These are phyloP conservation scores for Aspergillus egyptiacus DNA, from an alignment of 495 filamentous ascomycete species.

Conservation along the genomic window DNA sequence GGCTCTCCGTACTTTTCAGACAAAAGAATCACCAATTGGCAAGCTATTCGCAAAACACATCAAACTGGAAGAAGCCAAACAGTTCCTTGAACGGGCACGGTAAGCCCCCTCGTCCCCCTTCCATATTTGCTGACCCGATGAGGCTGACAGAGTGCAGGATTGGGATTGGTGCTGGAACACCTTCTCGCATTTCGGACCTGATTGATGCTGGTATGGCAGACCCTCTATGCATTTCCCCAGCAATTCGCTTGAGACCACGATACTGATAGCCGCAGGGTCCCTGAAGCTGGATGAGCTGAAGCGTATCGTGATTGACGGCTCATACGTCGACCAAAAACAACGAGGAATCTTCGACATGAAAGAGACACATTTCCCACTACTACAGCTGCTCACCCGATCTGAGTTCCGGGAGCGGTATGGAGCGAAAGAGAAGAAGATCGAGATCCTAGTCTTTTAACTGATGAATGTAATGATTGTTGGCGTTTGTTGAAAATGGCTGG, in stretches of 20 bases:
- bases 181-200: slow-evolving; percentile 71
- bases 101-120: slow-evolving; percentile 19
- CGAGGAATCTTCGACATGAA: slow-evolving; percentile 88
- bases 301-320: slow-evolving; percentile 81
- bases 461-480: slow-evolving; percentile 7
- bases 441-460: slow-evolving; percentile 38
- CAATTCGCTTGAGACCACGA: not conserved
- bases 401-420: slow-evolving; percentile 67
- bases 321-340: slow-evolving; percentile 88
- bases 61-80: slow-evolving; percentile 81
- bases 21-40: slow-evolving; percentile 66
- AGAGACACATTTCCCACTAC: slow-evolving; percentile 72
- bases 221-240: not conserved
- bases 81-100: slow-evolving; percentile 60
- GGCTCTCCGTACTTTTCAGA: slow-evolving; percentile 68
- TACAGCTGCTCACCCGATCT: slow-evolving; percentile 57
- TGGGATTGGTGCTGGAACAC: slow-evolving; percentile 85
- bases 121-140: too few relatives aligned
- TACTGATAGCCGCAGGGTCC: slow-evolving; percentile 45
- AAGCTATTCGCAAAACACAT: slow-evolving; percentile 99
- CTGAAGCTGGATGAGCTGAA: slow-evolving; percentile 63
- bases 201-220: slow-evolving; percentile 70
- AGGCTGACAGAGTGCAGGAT: too few relatives aligned
- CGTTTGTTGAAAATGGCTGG: slow-evolving; percentile 12
- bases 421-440: slow-evolving; percentile 28